Evolutionary conservation across 2,329 filamentous ascomycete species (phyloP), one percentile per base, ranked within the genome.

Genomic region (Botryotinia convoluta): DNA sequence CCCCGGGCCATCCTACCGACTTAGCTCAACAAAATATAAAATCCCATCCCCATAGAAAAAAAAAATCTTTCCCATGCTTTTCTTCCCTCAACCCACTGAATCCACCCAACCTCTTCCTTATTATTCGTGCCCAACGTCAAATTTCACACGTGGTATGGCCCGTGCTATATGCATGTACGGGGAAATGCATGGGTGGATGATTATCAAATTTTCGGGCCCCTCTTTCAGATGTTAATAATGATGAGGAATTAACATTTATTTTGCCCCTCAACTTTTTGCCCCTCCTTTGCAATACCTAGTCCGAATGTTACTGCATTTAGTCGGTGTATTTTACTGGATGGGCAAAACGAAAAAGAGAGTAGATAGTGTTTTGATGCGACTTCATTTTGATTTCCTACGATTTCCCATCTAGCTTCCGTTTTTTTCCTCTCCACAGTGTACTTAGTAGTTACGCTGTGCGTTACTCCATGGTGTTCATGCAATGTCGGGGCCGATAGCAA

Each of bases 151-250:
- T 61, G 35, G 59, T 61, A 39, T 7, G 59, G 59, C n/a, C 59
- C 59, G 59, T 61, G 59, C 59, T 61, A 61, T 61, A 61, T 61
- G 59, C 59, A 61, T 39, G 59, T 61, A 61, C 35, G 59, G 59
- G 59, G 35, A 39, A 37, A 22, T n/a, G 59, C 35, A 61, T 61
- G 59, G 59, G 59, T 39, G 59, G 59, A 61, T 61, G 51, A 54
- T 54, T 54, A 29, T 54, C 51, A 54, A 39, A 39, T 39, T 61
- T 39, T 59, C 35, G 12, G 22, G 59, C 59, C 59, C 59, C 35
- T 61, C 59, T 26, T 61, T 61, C 59, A 61, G 22, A 61, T 61
- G 59, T 9, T 39, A 39, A 61, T 61, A 12, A 39, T 37, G 32
- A 26, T 61, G 59, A 61, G 35, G 12, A 61, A 61, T 39, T n/a